Evolutionary conservation across 352 stramenopile genomes (phyloP), one percentile per base, ranked within the genome.

Genomic region (Phytopythium oedochilum): DNA sequence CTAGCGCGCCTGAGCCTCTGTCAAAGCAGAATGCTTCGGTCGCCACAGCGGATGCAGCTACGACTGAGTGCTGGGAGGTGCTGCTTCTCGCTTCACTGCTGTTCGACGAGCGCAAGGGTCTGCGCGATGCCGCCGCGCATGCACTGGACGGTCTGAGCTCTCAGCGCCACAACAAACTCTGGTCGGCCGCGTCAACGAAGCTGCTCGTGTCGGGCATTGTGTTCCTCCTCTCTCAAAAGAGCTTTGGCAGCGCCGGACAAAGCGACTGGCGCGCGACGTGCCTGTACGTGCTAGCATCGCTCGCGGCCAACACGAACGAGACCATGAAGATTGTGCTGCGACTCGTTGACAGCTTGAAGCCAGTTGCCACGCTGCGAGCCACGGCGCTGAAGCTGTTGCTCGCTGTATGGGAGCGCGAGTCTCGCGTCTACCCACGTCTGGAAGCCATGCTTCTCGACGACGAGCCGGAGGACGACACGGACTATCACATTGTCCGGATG

Each of bases 301-400:
- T 85, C 10, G 75, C 68, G 15, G 68, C 74, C 40, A 70, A 61
- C 18, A 83, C 75, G 38, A 86, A 73, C 15, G 83, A 90, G 10
- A 88, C 78, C 22, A 90, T 92, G 79, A 85, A 82, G 43, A 73
- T 88, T 15, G 60, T 88, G 5, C 73, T 92, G 53, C 75, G 78
- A 39, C 61, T 89, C 6, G 71, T 92, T 53, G 81, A 89, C 47
- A 71, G 66, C 39, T 78, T 90, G 76, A 68, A 70, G 29, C 42
- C 46, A 1, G 65, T 64, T 1, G 40, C 36, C 26, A 60, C 56
- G 9, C 74, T 74, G 57, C 71, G 70, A 1, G 29, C 73, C 0
- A 78, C 78, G 50, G 80, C 83, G 17, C 57, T 91, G 7, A 71
- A 69, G 36, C 60, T 91, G 26, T 64, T 89, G 45, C 75, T 71